These are phyloP conservation scores for Pichia rugopelliculosa DNA, from an alignment of 805 yeast genomes.

Conservation along the genomic window DNA sequence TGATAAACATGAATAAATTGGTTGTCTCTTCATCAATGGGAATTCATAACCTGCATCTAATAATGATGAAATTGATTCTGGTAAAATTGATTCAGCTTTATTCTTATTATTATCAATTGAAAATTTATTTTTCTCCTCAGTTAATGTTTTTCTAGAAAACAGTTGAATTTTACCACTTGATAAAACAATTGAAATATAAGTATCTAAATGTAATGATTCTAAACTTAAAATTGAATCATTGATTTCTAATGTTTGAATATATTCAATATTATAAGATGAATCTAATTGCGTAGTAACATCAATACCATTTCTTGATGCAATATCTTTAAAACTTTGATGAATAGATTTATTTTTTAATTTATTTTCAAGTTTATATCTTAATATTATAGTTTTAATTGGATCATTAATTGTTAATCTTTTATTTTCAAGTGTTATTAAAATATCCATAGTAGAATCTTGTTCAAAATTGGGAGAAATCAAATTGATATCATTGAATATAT, in stretches of 20 bases:
- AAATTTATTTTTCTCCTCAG: conserved; percentile 22
- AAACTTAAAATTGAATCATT: conserved; percentile 25
- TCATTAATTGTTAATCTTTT: conserved; percentile 12
- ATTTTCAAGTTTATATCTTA: conserved; percentile 23
- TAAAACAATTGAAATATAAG: conserved; percentile 32
- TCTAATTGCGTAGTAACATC: conserved; percentile 7
- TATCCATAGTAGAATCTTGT: conserved; percentile 36
- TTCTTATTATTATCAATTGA: conserved; percentile 17
- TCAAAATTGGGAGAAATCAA: conserved; percentile 40
- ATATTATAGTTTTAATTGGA: conserved; percentile 17
- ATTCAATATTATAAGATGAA: conserved; percentile 10
- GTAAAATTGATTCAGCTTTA: conserved; percentile 13
- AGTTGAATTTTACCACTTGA: conserved; percentile 40
- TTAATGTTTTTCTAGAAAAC: conserved; percentile 33
- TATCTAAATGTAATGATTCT: conserved; percentile 33
- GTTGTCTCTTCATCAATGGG: conserved; percentile 29
- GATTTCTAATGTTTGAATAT: conserved; percentile 18
- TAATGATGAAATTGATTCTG: conserved; percentile 33
- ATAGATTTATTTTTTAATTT: conserved; percentile 9
- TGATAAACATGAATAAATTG: conserved; percentile 37
- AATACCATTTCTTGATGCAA: conserved; percentile 17
- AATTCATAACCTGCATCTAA: conserved; percentile 50
- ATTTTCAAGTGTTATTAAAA: conserved; percentile 37
- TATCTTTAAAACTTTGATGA: conserved; percentile 21
- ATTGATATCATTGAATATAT: conserved; percentile 28